Conservation (phyloP, 495 filamentous ascomycete species). For the Penicillium maclennaniae region DNA sequence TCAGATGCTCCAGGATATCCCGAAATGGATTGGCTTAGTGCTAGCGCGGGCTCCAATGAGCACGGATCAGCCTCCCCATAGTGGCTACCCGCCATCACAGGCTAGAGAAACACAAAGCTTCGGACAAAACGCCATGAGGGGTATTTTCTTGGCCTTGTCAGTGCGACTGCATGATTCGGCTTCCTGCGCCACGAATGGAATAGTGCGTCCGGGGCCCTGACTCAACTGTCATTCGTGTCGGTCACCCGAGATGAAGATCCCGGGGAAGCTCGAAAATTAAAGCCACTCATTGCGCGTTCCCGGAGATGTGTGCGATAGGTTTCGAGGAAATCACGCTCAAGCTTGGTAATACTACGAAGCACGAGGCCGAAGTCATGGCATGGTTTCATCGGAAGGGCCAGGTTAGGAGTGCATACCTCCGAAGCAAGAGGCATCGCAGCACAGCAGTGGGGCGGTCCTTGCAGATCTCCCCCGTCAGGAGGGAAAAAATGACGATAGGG, state of each 20-base stretch:
- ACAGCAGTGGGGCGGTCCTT: conserved; percentile 4
- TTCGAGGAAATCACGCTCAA: too few relatives aligned
- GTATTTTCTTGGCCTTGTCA: neutral
- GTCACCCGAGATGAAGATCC: neutral
- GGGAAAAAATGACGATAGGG: conserved; percentile 3
- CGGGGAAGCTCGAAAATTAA: neutral
- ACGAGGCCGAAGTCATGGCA: neutral
- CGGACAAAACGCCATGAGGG: neutral
- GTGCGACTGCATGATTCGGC: neutral
- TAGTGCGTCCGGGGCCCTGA: neutral
- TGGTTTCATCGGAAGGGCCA: neutral
- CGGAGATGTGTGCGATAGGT: too few relatives aligned
- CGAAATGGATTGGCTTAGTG: too few relatives aligned
- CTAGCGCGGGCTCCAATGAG: too few relatives aligned
- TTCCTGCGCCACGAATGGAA: neutral
- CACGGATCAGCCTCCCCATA: too few relatives aligned
- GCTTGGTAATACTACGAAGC: too few relatives aligned
- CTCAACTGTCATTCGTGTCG: neutral
- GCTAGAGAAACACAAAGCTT: neutral
- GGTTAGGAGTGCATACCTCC: conserved; percentile 1
- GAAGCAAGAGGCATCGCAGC: neutral
- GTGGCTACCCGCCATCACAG: too few relatives aligned
- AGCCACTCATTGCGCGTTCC: neutral
- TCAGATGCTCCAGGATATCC: too few relatives aligned
- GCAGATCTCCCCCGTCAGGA: conserved; percentile 15